These are phyloP conservation scores for Wickerhamiella lipophila DNA, from an alignment of 805 yeast genomes.

Conservation along the genomic window DNA sequence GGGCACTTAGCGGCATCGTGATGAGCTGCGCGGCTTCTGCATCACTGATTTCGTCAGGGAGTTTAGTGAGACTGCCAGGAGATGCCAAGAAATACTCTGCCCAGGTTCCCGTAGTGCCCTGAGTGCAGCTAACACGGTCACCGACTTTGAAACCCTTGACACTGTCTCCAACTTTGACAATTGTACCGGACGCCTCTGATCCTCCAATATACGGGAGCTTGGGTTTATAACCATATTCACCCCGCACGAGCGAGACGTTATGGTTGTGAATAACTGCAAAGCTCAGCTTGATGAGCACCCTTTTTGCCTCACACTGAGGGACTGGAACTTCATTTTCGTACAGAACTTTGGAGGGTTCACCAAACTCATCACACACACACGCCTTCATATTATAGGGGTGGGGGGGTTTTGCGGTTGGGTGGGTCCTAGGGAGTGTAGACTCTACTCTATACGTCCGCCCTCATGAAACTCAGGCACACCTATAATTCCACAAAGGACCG, in stretches of 20 bases:
- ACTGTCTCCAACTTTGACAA: constrained; percentile 6
- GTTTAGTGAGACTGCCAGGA: not conserved
- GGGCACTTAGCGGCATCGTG: constrained; percentile 11
- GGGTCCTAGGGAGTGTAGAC: not conserved
- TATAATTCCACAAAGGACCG: no score
- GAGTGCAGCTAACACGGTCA: constrained; percentile 31
- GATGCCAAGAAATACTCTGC: constrained; percentile 10
- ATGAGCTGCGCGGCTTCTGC: constrained; percentile 8
- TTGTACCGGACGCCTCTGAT: constrained; percentile 3
- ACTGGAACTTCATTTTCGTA: not conserved
- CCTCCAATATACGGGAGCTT: constrained; percentile 8
- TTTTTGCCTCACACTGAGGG: not conserved
- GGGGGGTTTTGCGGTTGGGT: constrained; percentile 12
- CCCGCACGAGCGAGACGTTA: constrained; percentile 3
- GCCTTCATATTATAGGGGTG: constrained; percentile 25
- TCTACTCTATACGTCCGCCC: no score
- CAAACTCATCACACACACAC: constrained; percentile 5
- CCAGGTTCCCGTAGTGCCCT: constrained; percentile 9
- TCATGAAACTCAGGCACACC: no score
- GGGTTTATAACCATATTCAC: constrained; percentile 11
- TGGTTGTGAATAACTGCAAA: constrained; percentile 9
- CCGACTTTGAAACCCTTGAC: constrained; percentile 10
- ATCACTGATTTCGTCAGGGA: constrained; percentile 1
- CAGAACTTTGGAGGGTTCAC: constrained; percentile 13
- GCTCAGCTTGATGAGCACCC: constrained; percentile 8